Base-by-base conservation (phyloP, 257 asterid species). In the Forsythia viridissima region DNA sequence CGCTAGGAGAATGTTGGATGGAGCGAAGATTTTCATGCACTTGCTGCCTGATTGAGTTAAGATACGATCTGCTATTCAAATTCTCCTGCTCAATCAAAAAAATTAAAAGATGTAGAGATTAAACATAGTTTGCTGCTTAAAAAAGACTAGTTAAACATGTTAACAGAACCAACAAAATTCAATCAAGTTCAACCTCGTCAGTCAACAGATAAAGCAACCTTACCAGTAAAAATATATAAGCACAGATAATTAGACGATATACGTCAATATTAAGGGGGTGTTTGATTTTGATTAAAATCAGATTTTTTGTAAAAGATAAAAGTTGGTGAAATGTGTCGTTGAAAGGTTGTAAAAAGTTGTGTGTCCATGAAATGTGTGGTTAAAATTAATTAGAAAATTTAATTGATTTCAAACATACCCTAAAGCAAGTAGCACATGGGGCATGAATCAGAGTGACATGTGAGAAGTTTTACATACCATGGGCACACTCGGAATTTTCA, bases 1-100 rank as follows among this genome's bases (percentile, higher is more conserved):
- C 98, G 52, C 98, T 87, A 43, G 99, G 98, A 83, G 99, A 98
- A 86, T 93, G 97, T 80, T 96, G 98, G 84, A 96, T 91, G 87
- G 87, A 82, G 46, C 96, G 93, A 65, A 96, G 96, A 89, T 90
- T 96, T 83, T 93, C 98, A 84, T 93, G 81, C 34, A 96, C 99
- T 81, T 91, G 97, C 84, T 88, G 93, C 80, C 91, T 88, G 87
- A 96, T 92, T 46, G 92, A 82, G 90, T 93, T 86, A 72, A 96
- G 87, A 85, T 96, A 93, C 16, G 99, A 91, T 84, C 94, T 93
- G 88, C 97, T 93, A 80, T 96, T 96, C 82, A 89, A 79, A 82
- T 96, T 96, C 87, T 96, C 97, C 99, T 96, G 93, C 86, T 69
- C 84, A 85, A 84, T 80, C 77, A 89, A 76, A 81, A 82, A 75